Conservation (phyloP, 2,329 filamentous ascomycete genomes). For the Alternaria brassicae region DNA sequence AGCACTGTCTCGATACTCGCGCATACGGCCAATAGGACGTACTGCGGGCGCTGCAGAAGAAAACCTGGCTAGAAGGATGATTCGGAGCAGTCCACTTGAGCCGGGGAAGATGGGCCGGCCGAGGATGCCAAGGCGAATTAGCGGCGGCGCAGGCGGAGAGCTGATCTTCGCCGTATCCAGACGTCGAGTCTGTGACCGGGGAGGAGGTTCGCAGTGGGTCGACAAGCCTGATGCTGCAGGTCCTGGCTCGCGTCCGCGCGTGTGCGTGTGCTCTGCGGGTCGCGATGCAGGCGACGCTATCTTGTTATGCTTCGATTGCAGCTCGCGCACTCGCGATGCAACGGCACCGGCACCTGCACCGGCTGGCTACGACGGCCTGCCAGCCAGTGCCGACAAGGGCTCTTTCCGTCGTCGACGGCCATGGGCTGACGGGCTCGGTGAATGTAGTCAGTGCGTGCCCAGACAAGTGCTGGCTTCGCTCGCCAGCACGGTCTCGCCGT, state of each 20-base stretch:
- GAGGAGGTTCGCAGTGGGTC: slow-evolving; percentile 18
- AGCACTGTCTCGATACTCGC: slow-evolving; percentile 15
- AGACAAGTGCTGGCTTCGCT: slow-evolving; percentile 18
- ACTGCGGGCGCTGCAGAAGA: slow-evolving; percentile 13
- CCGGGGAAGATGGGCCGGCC: slow-evolving; percentile 35
- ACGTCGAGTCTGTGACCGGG: slow-evolving; percentile 21
- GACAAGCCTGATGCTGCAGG: slow-evolving; percentile 32
- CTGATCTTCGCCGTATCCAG: slow-evolving; percentile 26
- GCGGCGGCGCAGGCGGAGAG: slow-evolving; percentile 9
- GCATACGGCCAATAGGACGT: slow-evolving; percentile 23
- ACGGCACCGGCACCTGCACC: not conserved
- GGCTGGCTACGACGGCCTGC: not conserved
- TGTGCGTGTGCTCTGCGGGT: slow-evolving; percentile 33
- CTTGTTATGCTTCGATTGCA: not conserved
- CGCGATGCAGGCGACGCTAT: slow-evolving; percentile 30
- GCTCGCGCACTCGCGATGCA: not conserved
- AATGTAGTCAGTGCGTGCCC: slow-evolving; percentile 13
- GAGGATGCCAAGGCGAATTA: slow-evolving; percentile 13
- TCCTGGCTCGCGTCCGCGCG: slow-evolving; percentile 23
- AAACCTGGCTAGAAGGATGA: slow-evolving; percentile 11
- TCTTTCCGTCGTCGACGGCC: not conserved
- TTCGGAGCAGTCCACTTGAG: slow-evolving; percentile 28
- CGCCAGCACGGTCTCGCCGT: slow-evolving; percentile 24
- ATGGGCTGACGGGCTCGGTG: slow-evolving; percentile 13
- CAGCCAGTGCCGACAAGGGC: not conserved